phyloP scores from a whole-genome alignment of 73 alveolate species.

The Paramecium tetraurelia region DNA sequence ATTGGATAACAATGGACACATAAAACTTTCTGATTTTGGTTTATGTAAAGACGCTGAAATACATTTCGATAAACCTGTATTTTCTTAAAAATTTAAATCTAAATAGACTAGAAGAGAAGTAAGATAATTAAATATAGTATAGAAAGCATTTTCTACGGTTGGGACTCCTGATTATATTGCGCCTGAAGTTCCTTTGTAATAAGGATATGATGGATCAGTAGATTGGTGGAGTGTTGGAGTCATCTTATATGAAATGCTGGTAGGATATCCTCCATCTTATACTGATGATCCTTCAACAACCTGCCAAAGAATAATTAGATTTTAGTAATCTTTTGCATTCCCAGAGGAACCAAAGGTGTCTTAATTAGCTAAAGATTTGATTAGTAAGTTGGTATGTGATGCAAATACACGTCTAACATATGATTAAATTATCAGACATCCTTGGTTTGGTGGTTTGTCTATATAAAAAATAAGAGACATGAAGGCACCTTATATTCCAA shows the following conservation, averaged over 20 bases:
- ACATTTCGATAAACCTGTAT: conserved; percentile 6
- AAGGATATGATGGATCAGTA: conserved; percentile 87
- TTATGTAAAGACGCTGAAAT: conserved; percentile 53
- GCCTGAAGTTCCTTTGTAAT: conserved; percentile 91
- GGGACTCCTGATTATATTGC: conserved; percentile 99
- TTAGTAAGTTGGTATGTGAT: conserved; percentile 83
- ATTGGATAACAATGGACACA: conserved; percentile 47
- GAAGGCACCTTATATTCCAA: conserved; percentile 82
- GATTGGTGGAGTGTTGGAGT: conserved; percentile 99
- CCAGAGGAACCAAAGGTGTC: conserved; percentile 91
- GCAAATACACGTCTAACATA: conserved; percentile 81
- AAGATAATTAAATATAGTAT: not conserved
- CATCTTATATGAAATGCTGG: conserved; percentile 93
- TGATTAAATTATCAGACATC: conserved; percentile 78
- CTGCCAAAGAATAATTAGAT: conserved; percentile 78
- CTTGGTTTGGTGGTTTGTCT: conserved; percentile 81
- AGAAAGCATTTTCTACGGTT: conserved; percentile 90
- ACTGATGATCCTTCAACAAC: conserved; percentile 86
- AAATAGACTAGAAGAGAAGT: conserved; percentile 75
- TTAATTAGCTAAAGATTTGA: conserved; percentile 78
- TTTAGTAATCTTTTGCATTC: conserved; percentile 78
- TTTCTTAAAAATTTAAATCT: conserved; percentile 50
- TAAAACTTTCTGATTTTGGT: conserved; percentile 59
- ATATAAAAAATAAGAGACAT: conserved; percentile 67
- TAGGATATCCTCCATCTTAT: conserved; percentile 97